phyloP scores from a whole-genome alignment of 148 eudicot genomes.

The Hydrangea macrophylla region DNA sequence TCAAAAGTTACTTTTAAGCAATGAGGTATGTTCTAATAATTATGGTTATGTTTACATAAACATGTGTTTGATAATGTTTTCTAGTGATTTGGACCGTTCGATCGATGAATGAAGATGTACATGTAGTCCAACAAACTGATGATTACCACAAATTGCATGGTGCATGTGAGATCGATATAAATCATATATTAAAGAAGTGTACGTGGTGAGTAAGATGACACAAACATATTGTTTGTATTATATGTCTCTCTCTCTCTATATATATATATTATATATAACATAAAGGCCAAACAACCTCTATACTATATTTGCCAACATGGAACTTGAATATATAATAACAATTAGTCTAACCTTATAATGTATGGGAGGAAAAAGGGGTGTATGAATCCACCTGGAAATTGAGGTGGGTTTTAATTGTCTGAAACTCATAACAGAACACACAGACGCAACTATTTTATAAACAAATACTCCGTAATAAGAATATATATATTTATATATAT shows the following conservation, averaged over 20 bases:
- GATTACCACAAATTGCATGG: background rate
- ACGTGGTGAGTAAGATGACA: constrained; percentile 5
- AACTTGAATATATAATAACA: background rate
- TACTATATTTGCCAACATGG: constrained; percentile 5
- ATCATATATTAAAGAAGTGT: background rate
- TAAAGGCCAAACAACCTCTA: constrained; percentile 12
- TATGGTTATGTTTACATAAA: too few relatives aligned
- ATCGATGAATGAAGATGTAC: too few relatives aligned
- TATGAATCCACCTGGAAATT: constrained; percentile 34
- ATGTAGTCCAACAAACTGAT: background rate
- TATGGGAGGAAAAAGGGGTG: constrained; percentile 14
- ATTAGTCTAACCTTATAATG: constrained; percentile 13
- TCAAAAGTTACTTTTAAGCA: too few relatives aligned
- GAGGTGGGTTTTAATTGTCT: constrained; percentile 36
- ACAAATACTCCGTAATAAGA: too few relatives aligned
- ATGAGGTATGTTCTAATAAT: too few relatives aligned
- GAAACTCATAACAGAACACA: constrained; percentile 14
- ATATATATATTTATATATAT: background rate
- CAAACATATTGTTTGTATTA: constrained; percentile 1
- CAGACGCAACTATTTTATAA: too few relatives aligned
- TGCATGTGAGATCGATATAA: background rate
- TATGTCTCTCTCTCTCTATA: too few relatives aligned
- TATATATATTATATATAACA: background rate
- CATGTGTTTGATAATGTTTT: background rate
- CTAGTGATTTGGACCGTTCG: background rate